Conservation (phyloP, 148 eudicot species). For the Camellia granthamiana region DNA sequence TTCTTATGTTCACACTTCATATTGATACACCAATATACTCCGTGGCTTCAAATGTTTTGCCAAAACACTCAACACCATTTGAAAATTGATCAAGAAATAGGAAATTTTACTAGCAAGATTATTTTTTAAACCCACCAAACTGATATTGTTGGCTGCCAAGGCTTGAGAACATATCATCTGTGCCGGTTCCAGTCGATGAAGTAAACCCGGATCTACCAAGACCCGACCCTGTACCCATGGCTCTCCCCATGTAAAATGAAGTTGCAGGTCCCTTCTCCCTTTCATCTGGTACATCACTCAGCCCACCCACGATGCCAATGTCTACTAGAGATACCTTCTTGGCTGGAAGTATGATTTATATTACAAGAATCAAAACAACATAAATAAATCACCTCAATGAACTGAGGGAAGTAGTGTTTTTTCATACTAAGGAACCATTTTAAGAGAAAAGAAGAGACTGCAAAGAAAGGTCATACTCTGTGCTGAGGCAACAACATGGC, state of each 20-base stretch:
- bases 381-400: background rate
- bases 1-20: background rate
- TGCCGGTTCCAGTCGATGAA: conserved; percentile 33
- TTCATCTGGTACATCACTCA: conserved; percentile 60
- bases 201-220: conserved; percentile 44
- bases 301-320: conserved; percentile 76
- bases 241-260: conserved; percentile 68
- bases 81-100: background rate
- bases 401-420: background rate
- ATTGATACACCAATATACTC: background rate
- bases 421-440: background rate
- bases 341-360: conserved; percentile 49
- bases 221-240: conserved; percentile 69
- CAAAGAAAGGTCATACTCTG: background rate
- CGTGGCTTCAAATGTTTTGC: background rate
- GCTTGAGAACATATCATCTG: conserved; percentile 56
- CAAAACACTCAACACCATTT: background rate
- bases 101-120: conserved; percentile 12
- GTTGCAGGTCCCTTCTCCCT: conserved; percentile 59
- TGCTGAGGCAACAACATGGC: background rate
- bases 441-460: background rate
- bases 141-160: conserved; percentile 46
- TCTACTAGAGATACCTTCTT: conserved; percentile 81
- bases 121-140: conserved; percentile 59
- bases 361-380: background rate